Percentiles rank a stretch among this genome's conserved stretches.
These are phyloP conservation scores for Heracleum sosnowskyi DNA, from an alignment of 129 eudicot genomes.

Conservation along the genomic window DNA sequence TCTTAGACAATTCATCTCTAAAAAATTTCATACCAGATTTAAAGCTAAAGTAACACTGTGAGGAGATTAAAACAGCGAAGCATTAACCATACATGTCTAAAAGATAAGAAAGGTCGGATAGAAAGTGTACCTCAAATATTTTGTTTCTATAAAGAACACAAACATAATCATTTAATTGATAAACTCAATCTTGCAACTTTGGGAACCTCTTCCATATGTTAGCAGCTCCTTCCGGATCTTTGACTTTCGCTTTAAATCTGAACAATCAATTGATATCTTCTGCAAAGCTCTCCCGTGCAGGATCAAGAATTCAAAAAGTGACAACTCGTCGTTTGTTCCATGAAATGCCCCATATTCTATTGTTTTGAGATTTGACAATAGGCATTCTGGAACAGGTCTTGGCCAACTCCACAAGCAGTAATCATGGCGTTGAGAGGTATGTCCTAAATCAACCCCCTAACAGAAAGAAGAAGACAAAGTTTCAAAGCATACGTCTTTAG, in stretches of 20 bases:
- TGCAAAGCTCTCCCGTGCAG: not conserved
- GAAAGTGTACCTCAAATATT: not conserved
- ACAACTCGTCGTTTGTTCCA: not conserved
- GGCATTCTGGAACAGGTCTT: not conserved
- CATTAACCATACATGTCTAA: not conserved
- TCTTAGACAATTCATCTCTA: not conserved
- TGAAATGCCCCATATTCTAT: not conserved
- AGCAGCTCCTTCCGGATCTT: not conserved
- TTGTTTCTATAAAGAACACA: not conserved
- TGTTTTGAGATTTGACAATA: not conserved
- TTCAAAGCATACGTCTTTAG: not conserved
- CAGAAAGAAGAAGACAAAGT: not conserved
- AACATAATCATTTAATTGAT: too few species aligned
- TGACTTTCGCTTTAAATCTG: not conserved
- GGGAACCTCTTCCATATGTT: not conserved
- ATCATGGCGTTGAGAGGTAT: not conserved
- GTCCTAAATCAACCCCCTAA: not conserved
- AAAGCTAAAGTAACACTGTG: not conserved
- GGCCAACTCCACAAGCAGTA: not conserved
- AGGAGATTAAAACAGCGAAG: not conserved
- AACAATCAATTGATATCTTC: not conserved
- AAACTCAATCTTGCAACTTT: not conserved
- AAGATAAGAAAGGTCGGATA: not conserved
- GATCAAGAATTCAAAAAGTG: not conserved
- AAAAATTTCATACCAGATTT: not conserved